Conservation (phyloP, 2,329 filamentous ascomycete genomes). For the Cordyceps cateniannulata region DNA sequence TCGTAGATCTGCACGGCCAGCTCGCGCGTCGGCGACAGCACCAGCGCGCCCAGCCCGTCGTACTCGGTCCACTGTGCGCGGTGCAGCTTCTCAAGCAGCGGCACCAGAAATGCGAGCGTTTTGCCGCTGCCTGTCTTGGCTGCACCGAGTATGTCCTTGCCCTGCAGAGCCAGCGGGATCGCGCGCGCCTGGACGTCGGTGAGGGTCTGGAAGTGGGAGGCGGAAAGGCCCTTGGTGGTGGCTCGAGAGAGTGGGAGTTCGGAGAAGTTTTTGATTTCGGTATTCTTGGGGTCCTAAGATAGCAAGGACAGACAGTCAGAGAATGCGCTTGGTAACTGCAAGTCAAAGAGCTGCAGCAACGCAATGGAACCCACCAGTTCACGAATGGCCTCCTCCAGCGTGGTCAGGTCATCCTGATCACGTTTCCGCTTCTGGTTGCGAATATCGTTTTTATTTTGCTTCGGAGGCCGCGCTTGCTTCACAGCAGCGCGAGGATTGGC, state of each 20-base stretch:
- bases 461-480: conserved; percentile 13
- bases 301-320: background rate
- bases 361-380: conserved; percentile 24
- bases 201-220: conserved; percentile 81
- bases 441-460: conserved; percentile 25
- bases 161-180: conserved; percentile 81
- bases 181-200: conserved; percentile 89
- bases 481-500: conserved; percentile 4
- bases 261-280: conserved; percentile 62
- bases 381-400: conserved; percentile 26
- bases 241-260: conserved; percentile 80
- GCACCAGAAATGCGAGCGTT: conserved; percentile 86
- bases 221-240: conserved; percentile 71
- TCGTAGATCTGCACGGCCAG: conserved; percentile 96
- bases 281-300: conserved; percentile 51
- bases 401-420: conserved; percentile 29
- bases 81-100: conserved; percentile 88
- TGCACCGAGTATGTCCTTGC: conserved; percentile 82
- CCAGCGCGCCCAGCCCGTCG: conserved; percentile 86
- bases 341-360: background rate
- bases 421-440: conserved; percentile 33
- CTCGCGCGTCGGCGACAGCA: conserved; percentile 91
- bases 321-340: background rate
- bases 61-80: conserved; percentile 81
- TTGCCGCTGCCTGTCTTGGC: conserved; percentile 96